Conservation (phyloP, 441 rosid genomes). For the Flueggea neowawraea region DNA sequence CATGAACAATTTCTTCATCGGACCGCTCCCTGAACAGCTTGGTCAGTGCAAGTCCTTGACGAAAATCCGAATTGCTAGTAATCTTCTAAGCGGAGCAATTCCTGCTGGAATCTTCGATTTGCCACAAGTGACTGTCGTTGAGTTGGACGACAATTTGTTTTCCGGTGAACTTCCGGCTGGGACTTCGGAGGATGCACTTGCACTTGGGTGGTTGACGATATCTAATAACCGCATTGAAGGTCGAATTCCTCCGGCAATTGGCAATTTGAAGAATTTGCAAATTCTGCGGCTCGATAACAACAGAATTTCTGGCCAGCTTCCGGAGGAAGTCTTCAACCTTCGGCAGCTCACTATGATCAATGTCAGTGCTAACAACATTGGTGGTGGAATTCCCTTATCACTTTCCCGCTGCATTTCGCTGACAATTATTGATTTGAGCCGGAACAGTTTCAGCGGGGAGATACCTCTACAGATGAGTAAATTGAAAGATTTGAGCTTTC, state of each 20-base stretch:
- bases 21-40: slow-evolving; percentile 59
- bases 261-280: slow-evolving; percentile 42
- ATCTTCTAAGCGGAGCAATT: slow-evolving; percentile 59
- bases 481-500: slow-evolving; percentile 43
- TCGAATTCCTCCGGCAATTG: slow-evolving; percentile 57
- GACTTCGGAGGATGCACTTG: slow-evolving; percentile 43
- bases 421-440: slow-evolving; percentile 60
- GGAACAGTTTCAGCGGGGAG: slow-evolving; percentile 53
- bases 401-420: slow-evolving; percentile 40
- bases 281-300: slow-evolving; percentile 44
- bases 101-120: slow-evolving; percentile 72
- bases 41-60: slow-evolving; percentile 65
- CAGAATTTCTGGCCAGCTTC: slow-evolving; percentile 53
- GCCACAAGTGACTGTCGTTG: slow-evolving; percentile 42
- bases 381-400: slow-evolving; percentile 56
- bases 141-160: slow-evolving; percentile 55
- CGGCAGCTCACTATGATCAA: slow-evolving; percentile 43
- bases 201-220: slow-evolving; percentile 34
- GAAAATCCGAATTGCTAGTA: slow-evolving; percentile 49
- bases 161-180: slow-evolving; percentile 66
- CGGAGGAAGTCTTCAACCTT: slow-evolving; percentile 42
- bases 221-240: slow-evolving; percentile 67
- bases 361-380: slow-evolving; percentile 48
- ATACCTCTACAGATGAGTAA: slow-evolving; percentile 47
- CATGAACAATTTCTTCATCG: slow-evolving; percentile 65